These are phyloP conservation scores for Myxozyma kluyveri DNA, from an alignment of 805 yeast genomes.

Conservation along the genomic window DNA sequence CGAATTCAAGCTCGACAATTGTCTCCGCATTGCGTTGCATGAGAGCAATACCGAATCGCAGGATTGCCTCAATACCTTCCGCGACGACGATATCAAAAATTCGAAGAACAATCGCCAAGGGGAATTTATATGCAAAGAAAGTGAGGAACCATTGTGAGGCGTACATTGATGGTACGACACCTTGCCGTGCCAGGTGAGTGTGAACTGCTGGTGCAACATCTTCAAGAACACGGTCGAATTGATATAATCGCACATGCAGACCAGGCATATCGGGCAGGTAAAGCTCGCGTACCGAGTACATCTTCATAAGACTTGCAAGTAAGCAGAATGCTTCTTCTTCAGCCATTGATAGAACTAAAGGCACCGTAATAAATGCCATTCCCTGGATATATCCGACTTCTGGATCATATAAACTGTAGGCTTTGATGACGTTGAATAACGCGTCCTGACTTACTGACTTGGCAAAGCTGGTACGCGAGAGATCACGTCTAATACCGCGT, in stretches of 20 bases:
- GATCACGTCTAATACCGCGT: slow-evolving; percentile 73
- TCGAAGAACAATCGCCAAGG: slow-evolving; percentile 79
- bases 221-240: slow-evolving; percentile 84
- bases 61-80: slow-evolving; percentile 84
- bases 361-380: slow-evolving; percentile 90
- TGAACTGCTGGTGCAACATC: slow-evolving; percentile 68
- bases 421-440: slow-evolving; percentile 71
- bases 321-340: slow-evolving; percentile 85
- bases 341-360: slow-evolving; percentile 72
- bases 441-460: slow-evolving; percentile 62
- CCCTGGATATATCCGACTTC: slow-evolving; percentile 99
- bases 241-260: slow-evolving; percentile 75
- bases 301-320: slow-evolving; percentile 77
- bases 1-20: slow-evolving; percentile 65
- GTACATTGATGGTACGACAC: slow-evolving; percentile 89
- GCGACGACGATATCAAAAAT: slow-evolving; percentile 85
- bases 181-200: slow-evolving; percentile 78
- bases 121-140: slow-evolving; percentile 91
- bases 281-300: slow-evolving; percentile 72
- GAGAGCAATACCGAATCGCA: slow-evolving; percentile 79
- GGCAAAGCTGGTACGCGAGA: slow-evolving; percentile 80
- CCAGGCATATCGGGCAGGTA: slow-evolving; percentile 94
- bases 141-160: slow-evolving; percentile 98
- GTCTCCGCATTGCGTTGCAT: slow-evolving; percentile 65
- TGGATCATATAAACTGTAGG: slow-evolving; percentile 79